These are phyloP conservation scores for Ustilago loliicola DNA, from an alignment of 1,284 basidiomycete species.

Conservation along the genomic window DNA sequence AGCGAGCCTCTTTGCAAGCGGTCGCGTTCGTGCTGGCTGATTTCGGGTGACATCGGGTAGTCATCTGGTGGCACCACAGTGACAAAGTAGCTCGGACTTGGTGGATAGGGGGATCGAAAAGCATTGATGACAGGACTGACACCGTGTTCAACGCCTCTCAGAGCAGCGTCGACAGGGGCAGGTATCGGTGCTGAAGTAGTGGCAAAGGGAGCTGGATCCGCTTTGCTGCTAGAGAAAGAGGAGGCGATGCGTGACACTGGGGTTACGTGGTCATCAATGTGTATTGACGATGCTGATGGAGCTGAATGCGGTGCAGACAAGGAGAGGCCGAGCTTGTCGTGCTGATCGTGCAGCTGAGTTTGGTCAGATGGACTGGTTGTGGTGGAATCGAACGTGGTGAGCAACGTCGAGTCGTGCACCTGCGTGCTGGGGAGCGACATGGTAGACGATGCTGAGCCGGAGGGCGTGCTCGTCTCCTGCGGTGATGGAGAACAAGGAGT, in stretches of 20 bases:
- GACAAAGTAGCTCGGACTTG: slow-evolving; percentile 51
- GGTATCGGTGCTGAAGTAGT: slow-evolving; percentile 1
- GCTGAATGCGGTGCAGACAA: slow-evolving; percentile 8
- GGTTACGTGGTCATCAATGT: not conserved
- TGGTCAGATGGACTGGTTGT: slow-evolving; percentile 7
- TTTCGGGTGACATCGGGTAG: slow-evolving; percentile 27
- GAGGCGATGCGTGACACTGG: slow-evolving; percentile 17
- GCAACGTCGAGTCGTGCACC: slow-evolving; percentile 23
- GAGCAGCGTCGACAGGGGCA: not conserved
- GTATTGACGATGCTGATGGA: slow-evolving; percentile 8
- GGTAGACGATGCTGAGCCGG: slow-evolving; percentile 15
- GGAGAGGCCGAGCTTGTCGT: slow-evolving; percentile 19
- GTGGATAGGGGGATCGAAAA: slow-evolving; percentile 40
- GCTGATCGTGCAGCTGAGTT: not conserved
- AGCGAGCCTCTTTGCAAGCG: slow-evolving; percentile 61
- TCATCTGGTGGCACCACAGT: slow-evolving; percentile 58
- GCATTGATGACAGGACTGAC: slow-evolving; percentile 41
- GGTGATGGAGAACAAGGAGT: slow-evolving; percentile 3
- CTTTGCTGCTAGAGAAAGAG: not conserved
- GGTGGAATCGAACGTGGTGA: slow-evolving; percentile 28
- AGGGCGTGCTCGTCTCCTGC: not conserved
- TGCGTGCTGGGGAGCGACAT: slow-evolving; percentile 18
- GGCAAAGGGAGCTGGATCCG: not conserved
- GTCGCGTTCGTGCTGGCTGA: slow-evolving; percentile 25
- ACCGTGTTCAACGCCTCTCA: slow-evolving; percentile 32